Evolutionary conservation across 2,329 filamentous ascomycete genomes (phyloP).

Genomic region (Diaporthe destruens): DNA sequence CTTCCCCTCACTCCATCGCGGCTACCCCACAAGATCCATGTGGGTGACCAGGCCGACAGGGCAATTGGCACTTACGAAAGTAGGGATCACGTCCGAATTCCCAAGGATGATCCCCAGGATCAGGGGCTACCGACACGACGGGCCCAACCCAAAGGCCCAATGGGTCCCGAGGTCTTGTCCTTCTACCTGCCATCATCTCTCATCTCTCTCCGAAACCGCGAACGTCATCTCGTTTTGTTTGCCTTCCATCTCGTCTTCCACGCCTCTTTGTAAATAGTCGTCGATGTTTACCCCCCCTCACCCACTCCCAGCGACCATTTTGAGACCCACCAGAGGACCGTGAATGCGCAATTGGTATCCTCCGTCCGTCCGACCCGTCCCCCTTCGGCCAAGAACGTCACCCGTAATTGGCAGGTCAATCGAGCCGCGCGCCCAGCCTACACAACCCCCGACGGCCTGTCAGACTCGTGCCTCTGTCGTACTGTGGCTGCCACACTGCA

Average conservation of each 20-base stretch:
- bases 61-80: neutral
- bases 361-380: neutral
- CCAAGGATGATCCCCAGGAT: slow-evolving; percentile 23
- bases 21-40: slow-evolving; percentile 33
- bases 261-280: slow-evolving; percentile 7
- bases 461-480: slow-evolving; percentile 8
- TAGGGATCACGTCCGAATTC: slow-evolving; percentile 12
- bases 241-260: neutral
- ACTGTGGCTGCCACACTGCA: slow-evolving; percentile 7
- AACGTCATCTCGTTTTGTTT: slow-evolving; percentile 3
- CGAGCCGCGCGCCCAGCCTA: neutral
- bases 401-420: slow-evolving; percentile 32
- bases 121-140: slow-evolving; percentile 31
- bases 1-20: slow-evolving; percentile 25
- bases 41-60: slow-evolving; percentile 5
- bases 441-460: slow-evolving; percentile 10
- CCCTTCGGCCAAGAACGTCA: slow-evolving; percentile 14
- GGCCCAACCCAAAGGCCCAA: slow-evolving; percentile 26
- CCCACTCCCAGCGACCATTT: neutral
- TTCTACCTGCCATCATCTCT: neutral
- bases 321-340: neutral
- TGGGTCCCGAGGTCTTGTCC: slow-evolving; percentile 12
- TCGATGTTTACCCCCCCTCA: neutral
- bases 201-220: neutral
- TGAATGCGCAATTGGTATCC: neutral